phyloP scores from a whole-genome alignment of 2,329 filamentous ascomycete genomes.

The Colletotrichum incanum region DNA sequence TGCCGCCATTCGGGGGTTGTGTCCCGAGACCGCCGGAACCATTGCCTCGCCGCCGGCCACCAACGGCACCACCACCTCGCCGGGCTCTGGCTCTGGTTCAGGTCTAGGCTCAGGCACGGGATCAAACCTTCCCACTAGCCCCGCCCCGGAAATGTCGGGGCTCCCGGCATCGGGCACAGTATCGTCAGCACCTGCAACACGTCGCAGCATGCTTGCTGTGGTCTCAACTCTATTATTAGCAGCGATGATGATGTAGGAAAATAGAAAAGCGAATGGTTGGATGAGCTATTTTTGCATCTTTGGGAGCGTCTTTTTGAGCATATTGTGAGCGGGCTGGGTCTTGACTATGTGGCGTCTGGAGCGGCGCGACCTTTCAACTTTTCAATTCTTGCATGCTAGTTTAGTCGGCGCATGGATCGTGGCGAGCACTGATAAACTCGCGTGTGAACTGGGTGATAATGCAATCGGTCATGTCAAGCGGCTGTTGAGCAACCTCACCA shows the following conservation, averaged over 20 bases:
- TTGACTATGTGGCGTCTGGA: conserved; percentile 22
- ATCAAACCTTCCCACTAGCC: conserved; percentile 9
- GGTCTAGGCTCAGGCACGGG: neutral
- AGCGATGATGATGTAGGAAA: conserved; percentile 14
- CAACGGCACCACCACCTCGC: conserved; percentile 25
- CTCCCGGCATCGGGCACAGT: conserved; percentile 17
- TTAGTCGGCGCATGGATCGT: conserved; percentile 26
- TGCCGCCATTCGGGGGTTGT: conserved; percentile 34
- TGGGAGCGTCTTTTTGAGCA: conserved; percentile 19
- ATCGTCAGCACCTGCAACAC: conserved; percentile 2
- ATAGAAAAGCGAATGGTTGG: neutral
- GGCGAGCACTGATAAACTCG: conserved; percentile 32
- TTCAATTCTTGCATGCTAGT: conserved; percentile 14
- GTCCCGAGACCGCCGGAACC: neutral
- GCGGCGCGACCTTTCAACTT: neutral
- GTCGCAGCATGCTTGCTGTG: neutral
- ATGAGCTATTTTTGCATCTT: conserved; percentile 4
- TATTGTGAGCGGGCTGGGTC: conserved; percentile 15
- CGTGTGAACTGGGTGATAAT: conserved; percentile 16
- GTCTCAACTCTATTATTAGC: conserved; percentile 3
- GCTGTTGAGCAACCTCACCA: neutral
- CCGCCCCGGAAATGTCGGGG: conserved; percentile 16
- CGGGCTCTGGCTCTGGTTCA: neutral
- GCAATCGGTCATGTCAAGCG: neutral
- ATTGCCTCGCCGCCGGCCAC: neutral